Conservation (phyloP, 2,329 filamentous ascomycete species). For the Colletotrichum musicola region DNA sequence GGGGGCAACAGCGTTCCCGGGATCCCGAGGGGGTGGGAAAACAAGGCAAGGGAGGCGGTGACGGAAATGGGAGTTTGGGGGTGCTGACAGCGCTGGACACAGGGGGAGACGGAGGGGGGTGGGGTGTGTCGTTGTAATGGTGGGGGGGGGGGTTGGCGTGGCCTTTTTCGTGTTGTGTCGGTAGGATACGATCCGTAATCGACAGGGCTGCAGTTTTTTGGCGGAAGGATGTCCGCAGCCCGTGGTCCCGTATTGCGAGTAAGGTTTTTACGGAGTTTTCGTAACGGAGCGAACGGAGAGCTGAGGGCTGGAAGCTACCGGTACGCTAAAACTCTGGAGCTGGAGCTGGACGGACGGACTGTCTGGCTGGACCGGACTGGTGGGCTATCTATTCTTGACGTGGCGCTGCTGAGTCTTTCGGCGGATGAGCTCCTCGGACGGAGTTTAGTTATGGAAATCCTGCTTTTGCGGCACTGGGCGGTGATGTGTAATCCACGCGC, state of each 20-base stretch:
- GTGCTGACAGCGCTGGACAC: slow-evolving; percentile 26
- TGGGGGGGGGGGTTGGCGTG: not conserved
- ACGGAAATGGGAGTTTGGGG: slow-evolving; percentile 25
- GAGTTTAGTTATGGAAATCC: slow-evolving; percentile 14
- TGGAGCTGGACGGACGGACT: not conserved
- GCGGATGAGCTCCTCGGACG: not conserved
- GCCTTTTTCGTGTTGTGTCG: not conserved
- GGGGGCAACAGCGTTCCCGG: slow-evolving; percentile 35
- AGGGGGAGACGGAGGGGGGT: slow-evolving; percentile 7
- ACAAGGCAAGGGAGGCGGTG: slow-evolving; percentile 40
- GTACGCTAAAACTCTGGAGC: not conserved
- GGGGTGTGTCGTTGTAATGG: slow-evolving; percentile 19
- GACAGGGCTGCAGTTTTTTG: slow-evolving; percentile 18
- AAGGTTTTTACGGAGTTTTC: not conserved
- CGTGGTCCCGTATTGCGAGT: not conserved
- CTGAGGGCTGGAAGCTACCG: no score
- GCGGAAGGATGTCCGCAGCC: slow-evolving; percentile 33
- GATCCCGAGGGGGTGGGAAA: slow-evolving; percentile 38
- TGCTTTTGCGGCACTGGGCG: slow-evolving; percentile 18
- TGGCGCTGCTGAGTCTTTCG: slow-evolving; percentile 27
- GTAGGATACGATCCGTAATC: slow-evolving; percentile 5
- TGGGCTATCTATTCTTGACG: slow-evolving; percentile 28
- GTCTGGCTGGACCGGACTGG: slow-evolving; percentile 11
- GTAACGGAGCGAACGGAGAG: not conserved
- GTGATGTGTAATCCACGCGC: slow-evolving; percentile 16